Base-by-base conservation (phyloP, 495 filamentous ascomycete species). In the Penicillium goetzii region DNA sequence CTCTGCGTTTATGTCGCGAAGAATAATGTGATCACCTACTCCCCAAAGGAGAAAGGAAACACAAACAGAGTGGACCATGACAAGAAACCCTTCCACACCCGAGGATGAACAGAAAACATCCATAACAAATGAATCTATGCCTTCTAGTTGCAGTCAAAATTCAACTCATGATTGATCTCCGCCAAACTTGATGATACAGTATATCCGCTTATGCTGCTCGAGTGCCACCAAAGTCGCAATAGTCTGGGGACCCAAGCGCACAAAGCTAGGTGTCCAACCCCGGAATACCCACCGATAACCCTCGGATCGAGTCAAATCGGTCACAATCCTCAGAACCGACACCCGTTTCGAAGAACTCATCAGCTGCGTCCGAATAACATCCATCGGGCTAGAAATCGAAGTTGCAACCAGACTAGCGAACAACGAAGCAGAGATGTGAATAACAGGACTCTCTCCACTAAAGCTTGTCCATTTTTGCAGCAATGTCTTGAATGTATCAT, bases 201-300 rank as follows among this genome's bases (percentile, higher is more conserved):
- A 65, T 47, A 75, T 26, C 57, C 65, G 59, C 80, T 92, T 92
- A 72, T 94, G 92, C 67, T 92, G 88, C 73, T 97, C 92, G 71
- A 97, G 73, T 67, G 94, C 90, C 58, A 97, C 73, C 68, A 97
- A 92, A 12, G 93, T 96, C 60, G 88, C 86, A 63, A 96, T 89
- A 11, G 93, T 96, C 80, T 97, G 93, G 36, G 87, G 88, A 17
- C 85, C 92, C 56, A 96, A 69, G 21, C 93, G 79, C 56, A 95
- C 83, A 76, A 96, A 96, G 69, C 90, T 92, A 10, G 93, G 93
- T 45, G 92, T 87, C 93, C 93, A 97, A 12, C 93, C 93, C 65
- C 88, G 87, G 68, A 95, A 96, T 83, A 92, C 87, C 93, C 92
- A 97, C n/a, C 54, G 57, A 6, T 57, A 25, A 1, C 72, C 72